Evolutionary conservation across 2,329 filamentous ascomycete genomes (phyloP), one percentile per base, ranked within the genome.

Genomic region (Nigrograna mackinnonii): DNA sequence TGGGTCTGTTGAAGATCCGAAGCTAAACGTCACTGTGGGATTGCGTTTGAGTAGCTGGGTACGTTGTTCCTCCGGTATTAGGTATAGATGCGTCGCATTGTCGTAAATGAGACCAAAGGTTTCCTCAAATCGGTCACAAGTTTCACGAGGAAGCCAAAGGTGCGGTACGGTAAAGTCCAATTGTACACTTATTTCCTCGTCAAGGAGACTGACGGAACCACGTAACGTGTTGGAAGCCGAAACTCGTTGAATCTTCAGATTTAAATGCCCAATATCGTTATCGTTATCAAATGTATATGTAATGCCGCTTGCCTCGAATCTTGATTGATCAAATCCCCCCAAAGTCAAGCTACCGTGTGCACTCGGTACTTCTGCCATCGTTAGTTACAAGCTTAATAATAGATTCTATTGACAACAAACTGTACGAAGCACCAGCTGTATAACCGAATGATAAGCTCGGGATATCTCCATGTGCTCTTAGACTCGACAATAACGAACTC

Each of bases 301-400:
- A 4, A 47, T 31, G 19, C 41, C 42, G 11, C 47, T 47, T 2
- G 42, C 20, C 11, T 39, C 44, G 37, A 59, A 48, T 17, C 60
- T 52, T 0, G 52, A 53, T n/a, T 42, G 26, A 41, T 69, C 65
- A 36, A 61, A 68, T 4, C 67, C 66, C 17, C 67, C 65, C 2
- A 69, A 47, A 0, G 56, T 60, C 6, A 68, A 49, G 34, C 50
- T 61, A 13, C 43, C 52, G 9, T n/a, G 18, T 17, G 37, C 16
- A 11, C 35, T 35, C 6, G 40, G 31, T n/a, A 40, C 44, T 43
- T n/a, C n/a, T n/a, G n/a, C n/a, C n/a, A n/a, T n/a, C n/a, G n/a
- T n/a, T n/a, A n/a, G n/a, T n/a, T n/a, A n/a, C n/a, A n/a, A n/a
- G n/a, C n/a, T n/a, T n/a, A n/a, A n/a, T n/a, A n/a, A n/a, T n/a